Percentiles rank a stretch among this genome's conserved stretches.
Evolutionary conservation across 2,329 filamentous ascomycete species (phyloP).

Genomic region (Trichophyton benhamiae): DNA sequence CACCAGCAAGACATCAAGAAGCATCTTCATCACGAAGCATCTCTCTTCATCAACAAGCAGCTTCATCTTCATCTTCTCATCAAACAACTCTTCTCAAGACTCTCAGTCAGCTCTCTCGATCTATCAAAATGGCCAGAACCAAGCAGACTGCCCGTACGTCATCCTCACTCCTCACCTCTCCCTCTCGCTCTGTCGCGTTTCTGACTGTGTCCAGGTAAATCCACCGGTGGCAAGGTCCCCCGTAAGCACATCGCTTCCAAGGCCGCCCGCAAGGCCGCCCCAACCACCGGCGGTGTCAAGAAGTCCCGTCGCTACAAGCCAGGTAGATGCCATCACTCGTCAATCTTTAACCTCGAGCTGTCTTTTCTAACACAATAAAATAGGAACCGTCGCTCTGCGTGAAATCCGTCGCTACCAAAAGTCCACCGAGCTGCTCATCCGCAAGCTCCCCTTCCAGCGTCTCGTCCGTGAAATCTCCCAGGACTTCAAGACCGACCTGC

Average conservation of each 20-base stretch:
- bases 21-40: slow-evolving; percentile 18
- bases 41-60: slow-evolving; percentile 12
- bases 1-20: slow-evolving; percentile 22
- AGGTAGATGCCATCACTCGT: slow-evolving; percentile 34
- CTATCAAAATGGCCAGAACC: slow-evolving; percentile 37
- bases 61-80: slow-evolving; percentile 20
- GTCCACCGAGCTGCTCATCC: slow-evolving; percentile 87
- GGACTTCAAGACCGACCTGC: slow-evolving; percentile 88
- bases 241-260: slow-evolving; percentile 98
- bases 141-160: slow-evolving; percentile 43
- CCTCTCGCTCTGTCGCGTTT: slow-evolving; percentile 10
- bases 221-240: slow-evolving; percentile 59
- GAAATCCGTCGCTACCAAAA: slow-evolving; percentile 99
- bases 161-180: slow-evolving; percentile 8
- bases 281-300: slow-evolving; percentile 94
- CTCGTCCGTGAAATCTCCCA: slow-evolving; percentile 94
- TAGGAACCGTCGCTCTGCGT: slow-evolving; percentile 83
- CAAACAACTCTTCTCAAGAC: no score
- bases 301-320: slow-evolving; percentile 87
- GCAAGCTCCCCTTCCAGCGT: slow-evolving; percentile 96
- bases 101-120: slow-evolving; percentile 14
- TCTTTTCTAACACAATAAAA: no score
- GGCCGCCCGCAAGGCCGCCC: slow-evolving; percentile 95
- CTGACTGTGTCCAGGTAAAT: slow-evolving; percentile 46
- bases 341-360: no score